Evolutionary conservation across 768 basidiomycete species (phyloP).

Genomic region (Pleurotus eryngii): DNA sequence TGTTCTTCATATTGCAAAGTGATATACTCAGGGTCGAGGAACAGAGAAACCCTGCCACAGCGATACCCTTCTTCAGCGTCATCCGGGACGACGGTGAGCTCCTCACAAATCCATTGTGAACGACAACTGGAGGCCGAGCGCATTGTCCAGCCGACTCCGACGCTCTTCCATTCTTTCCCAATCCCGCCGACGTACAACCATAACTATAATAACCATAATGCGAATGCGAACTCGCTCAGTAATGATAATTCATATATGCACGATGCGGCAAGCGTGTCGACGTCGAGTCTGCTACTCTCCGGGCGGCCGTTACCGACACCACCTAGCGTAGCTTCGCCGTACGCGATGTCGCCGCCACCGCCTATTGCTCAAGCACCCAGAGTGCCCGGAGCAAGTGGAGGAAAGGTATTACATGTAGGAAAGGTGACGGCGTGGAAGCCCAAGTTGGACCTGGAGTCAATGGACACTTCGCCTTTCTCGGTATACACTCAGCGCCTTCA

Average conservation of each 20-base stretch:
- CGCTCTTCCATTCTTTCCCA: neutral
- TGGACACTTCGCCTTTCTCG: slow-evolving; percentile 2
- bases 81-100: too few relatives aligned
- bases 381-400: neutral
- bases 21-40: too few relatives aligned
- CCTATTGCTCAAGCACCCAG: neutral
- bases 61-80: too few relatives aligned
- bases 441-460: neutral
- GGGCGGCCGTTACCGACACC: neutral
- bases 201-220: neutral
- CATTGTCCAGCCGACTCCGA: neutral
- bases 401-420: too few relatives aligned
- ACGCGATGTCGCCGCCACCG: neutral
- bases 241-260: neutral
- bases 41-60: too few relatives aligned
- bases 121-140: too few relatives aligned
- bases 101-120: too few relatives aligned
- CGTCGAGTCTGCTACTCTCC: neutral
- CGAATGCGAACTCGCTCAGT: neutral
- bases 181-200: neutral
- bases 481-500: neutral
- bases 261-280: too few relatives aligned
- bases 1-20: too few relatives aligned
- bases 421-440: neutral
- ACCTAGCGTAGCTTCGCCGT: neutral